Conservation (phyloP, 2,329 filamentous ascomycete genomes). For the Balansia obtecta region DNA sequence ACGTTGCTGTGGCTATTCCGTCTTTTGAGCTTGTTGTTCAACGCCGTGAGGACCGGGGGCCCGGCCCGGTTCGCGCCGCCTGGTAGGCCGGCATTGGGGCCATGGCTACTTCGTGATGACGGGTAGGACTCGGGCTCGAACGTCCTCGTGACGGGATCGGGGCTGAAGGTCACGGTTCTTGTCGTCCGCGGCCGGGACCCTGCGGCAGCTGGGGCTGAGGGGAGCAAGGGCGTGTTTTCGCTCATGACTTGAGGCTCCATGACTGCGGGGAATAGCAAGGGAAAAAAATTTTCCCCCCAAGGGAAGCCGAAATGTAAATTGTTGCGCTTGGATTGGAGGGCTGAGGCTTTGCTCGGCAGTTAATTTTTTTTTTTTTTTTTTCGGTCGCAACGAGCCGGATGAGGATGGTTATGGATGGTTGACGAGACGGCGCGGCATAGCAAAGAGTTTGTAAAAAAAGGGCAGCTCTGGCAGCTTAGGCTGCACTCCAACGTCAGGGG, state of each 20-base stretch:
- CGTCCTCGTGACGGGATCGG: slow-evolving; percentile 51
- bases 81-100: slow-evolving; percentile 11
- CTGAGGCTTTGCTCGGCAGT: neutral
- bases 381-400: slow-evolving; percentile 2
- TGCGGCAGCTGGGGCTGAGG: slow-evolving; percentile 10
- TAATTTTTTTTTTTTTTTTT: too few species aligned
- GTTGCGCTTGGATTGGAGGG: neutral
- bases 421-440: neutral
- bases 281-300: too few species aligned
- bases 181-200: slow-evolving; percentile 30
- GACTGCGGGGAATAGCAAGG: neutral
- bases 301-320: too few species aligned
- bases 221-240: slow-evolving; percentile 25
- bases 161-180: slow-evolving; percentile 67
- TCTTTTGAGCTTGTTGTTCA: slow-evolving; percentile 80
- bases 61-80: slow-evolving; percentile 23
- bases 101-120: slow-evolving; percentile 11
- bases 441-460: neutral
- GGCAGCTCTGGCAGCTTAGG: neutral
- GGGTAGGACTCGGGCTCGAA: slow-evolving; percentile 36
- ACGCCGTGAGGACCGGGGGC: slow-evolving; percentile 56
- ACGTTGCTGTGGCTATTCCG: slow-evolving; percentile 65
- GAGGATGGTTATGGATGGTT: neutral
- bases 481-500: neutral
- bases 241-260: slow-evolving; percentile 16